A percentile compares a stretch with the other conserved stretches of the same genome.
These are phyloP conservation scores for Azolla pinnata DNA, from an alignment of 75 land plant species.

Conservation along the genomic window DNA sequence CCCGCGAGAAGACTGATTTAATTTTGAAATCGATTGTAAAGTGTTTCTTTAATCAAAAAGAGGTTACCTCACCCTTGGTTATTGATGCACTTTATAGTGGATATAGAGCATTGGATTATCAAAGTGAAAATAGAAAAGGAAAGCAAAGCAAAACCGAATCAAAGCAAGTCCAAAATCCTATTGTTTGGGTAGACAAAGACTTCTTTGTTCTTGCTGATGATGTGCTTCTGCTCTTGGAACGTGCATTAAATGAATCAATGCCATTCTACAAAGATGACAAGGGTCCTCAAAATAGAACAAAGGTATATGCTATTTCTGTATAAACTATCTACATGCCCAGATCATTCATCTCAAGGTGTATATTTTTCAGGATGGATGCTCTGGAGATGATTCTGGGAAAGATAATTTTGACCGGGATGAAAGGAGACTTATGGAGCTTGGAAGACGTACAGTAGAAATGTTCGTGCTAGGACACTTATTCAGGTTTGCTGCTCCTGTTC, in stretches of 20 bases:
- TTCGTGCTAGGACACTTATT: slow-evolving; percentile 84
- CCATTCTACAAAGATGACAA: slow-evolving; percentile 92
- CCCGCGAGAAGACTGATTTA: slow-evolving; percentile 73
- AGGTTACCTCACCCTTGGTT: slow-evolving; percentile 96
- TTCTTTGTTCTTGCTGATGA: slow-evolving; percentile 92
- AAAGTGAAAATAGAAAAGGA: slow-evolving; percentile 48
- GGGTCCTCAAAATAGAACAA: slow-evolving; percentile 88
- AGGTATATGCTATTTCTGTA: slow-evolving; percentile 33
- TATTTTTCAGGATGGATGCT: slow-evolving; percentile 55
- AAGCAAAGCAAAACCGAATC: slow-evolving; percentile 34
- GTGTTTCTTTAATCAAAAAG: slow-evolving; percentile 94
- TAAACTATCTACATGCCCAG: background rate
- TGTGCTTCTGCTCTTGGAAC: slow-evolving; percentile 63
- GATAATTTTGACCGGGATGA: slow-evolving; percentile 94
- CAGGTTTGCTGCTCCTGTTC: too few relatives aligned
- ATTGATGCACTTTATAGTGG: slow-evolving; percentile 99
- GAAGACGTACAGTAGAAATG: slow-evolving; percentile 91
- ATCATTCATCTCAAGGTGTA: background rate
- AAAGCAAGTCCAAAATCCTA: slow-evolving; percentile 58
- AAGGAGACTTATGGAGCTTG: slow-evolving; percentile 86
- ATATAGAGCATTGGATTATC: slow-evolving; percentile 74
- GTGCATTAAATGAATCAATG: slow-evolving; percentile 71
- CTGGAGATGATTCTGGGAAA: slow-evolving; percentile 86
- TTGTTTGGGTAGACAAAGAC: slow-evolving; percentile 88
- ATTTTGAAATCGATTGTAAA: slow-evolving; percentile 89